These are phyloP conservation scores for Dunaliella salina DNA, from an alignment of 163 green algal genomes.

Conservation along the genomic window DNA sequence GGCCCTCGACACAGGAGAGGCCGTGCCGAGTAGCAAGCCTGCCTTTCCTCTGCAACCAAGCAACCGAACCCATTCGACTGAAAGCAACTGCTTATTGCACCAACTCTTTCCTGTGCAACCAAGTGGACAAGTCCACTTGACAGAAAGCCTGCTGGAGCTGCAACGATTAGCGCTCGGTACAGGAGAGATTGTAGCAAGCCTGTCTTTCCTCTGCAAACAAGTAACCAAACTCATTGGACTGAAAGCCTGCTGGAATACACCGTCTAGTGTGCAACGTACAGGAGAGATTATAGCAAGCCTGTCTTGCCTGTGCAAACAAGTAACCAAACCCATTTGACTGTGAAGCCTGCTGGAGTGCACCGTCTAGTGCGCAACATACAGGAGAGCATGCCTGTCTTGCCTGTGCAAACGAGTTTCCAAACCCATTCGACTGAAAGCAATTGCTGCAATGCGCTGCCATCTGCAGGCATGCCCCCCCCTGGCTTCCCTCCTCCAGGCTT, in stretches of 20 bases:
- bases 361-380: neutral
- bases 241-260: too few relatives aligned
- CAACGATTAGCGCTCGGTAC: too few relatives aligned
- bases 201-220: neutral
- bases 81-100: too few relatives aligned
- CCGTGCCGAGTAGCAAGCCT: too few relatives aligned
- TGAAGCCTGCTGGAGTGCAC: too few relatives aligned
- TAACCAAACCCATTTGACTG: neutral
- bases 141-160: too few relatives aligned
- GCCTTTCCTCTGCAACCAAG: too few relatives aligned
- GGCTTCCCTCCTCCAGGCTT: slow-evolving; percentile 13
- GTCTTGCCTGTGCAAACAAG: neutral
- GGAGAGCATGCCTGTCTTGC: neutral
- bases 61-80: too few relatives aligned
- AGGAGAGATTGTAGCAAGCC: neutral
- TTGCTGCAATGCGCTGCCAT: neutral
- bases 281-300: neutral
- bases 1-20: too few relatives aligned
- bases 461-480: slow-evolving; percentile 16
- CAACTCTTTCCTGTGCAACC: too few relatives aligned
- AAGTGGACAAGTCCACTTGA: too few relatives aligned
- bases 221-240: neutral
- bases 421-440: neutral
- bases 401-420: neutral
- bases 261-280: neutral